These are phyloP conservation scores for Macrocybe sp. DNA, from an alignment of 1,284 basidiomycete species.

Conservation along the genomic window DNA sequence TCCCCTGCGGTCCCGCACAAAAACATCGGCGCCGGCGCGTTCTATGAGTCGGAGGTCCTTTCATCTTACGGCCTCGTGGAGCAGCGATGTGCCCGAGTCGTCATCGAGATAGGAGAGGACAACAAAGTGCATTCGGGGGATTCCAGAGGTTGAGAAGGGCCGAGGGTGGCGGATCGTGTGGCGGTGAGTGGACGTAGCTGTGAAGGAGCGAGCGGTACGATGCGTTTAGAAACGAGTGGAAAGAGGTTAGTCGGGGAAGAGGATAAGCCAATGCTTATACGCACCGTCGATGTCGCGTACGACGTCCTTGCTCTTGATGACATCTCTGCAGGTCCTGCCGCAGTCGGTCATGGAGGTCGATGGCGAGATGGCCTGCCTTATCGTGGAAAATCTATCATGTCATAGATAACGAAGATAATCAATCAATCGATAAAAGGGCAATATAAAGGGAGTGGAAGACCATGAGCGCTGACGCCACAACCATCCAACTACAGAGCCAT, in stretches of 20 bases:
- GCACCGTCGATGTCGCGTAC: slow-evolving; percentile 74
- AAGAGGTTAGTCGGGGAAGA: slow-evolving; percentile 39
- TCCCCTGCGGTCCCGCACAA: slow-evolving; percentile 79
- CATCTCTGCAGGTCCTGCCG: slow-evolving; percentile 71
- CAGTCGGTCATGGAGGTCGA: too few species aligned
- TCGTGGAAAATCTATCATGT: too few species aligned
- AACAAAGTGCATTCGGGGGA: slow-evolving; percentile 54
- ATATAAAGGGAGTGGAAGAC: too few species aligned
- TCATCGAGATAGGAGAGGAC: slow-evolving; percentile 75
- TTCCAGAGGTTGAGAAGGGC: slow-evolving; percentile 54
- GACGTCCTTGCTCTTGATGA: slow-evolving; percentile 69
- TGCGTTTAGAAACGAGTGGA: slow-evolving; percentile 78
- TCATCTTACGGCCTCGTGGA: slow-evolving; percentile 85
- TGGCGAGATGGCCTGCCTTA: too few species aligned
- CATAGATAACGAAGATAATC: too few species aligned
- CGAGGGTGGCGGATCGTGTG: slow-evolving; percentile 36
- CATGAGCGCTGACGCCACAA: too few species aligned
- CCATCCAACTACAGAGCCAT: too few species aligned
- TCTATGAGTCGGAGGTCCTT: slow-evolving; percentile 84
- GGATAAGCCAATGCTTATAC: slow-evolving; percentile 15
- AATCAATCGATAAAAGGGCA: too few species aligned
- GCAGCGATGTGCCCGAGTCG: slow-evolving; percentile 70
- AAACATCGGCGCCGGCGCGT: slow-evolving; percentile 86
- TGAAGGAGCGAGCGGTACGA: slow-evolving; percentile 73
- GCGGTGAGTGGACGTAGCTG: slow-evolving; percentile 66